Evolutionary conservation across 352 stramenopile genomes (phyloP), one percentile per base, ranked within the genome.

Genomic region (Phytophthora cactorum): DNA sequence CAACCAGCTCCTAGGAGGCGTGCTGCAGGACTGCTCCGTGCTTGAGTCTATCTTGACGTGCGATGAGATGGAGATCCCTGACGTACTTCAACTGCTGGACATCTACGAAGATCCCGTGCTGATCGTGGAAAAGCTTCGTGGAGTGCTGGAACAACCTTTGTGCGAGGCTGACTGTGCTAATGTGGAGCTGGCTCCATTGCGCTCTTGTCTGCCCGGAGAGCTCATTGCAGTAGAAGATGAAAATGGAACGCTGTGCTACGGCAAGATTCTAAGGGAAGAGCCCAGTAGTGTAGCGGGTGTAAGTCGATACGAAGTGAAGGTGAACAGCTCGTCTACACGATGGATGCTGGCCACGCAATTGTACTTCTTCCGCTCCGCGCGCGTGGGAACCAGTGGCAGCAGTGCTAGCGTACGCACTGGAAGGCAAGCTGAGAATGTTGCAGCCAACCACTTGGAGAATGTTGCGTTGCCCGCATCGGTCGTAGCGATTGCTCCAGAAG

Each of bases 71-170:
- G 75, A 82, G 34, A 90, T 93, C 32, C 61, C 70, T 9, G 50
- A 75, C 3, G 65, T 90, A 6, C 63, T 95, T 7, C 65, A 75
- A 15, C 61, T 81, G n/a, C 72, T 95, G 52, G 74, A 88, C 59
- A 79, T 93, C 34, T 84, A 82, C n/a, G 81, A 89, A 71, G 80
- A 91, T 17, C 75, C 74, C 6, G 45, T 70, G 8, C 52, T 91
- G 44, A 91, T 91, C 49, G 72, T 78, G 2, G 86, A 93, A 50
- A 90, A 89, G 38, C 68, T 90, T 47, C 84, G 88, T 45, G 88
- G 88, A 28, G 63, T 78, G 5, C 61, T 83, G 11, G 87, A 84
- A 1, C 77, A 91, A 25, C 63, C 74, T 32, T 55, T 95, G 27
- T 78, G 72, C 8, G 75, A 88, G 4, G 52, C 52, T 11, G 87